Evolutionary conservation across 2,329 filamentous ascomycete species (phyloP).

Genomic region (Fusarium hostae): DNA sequence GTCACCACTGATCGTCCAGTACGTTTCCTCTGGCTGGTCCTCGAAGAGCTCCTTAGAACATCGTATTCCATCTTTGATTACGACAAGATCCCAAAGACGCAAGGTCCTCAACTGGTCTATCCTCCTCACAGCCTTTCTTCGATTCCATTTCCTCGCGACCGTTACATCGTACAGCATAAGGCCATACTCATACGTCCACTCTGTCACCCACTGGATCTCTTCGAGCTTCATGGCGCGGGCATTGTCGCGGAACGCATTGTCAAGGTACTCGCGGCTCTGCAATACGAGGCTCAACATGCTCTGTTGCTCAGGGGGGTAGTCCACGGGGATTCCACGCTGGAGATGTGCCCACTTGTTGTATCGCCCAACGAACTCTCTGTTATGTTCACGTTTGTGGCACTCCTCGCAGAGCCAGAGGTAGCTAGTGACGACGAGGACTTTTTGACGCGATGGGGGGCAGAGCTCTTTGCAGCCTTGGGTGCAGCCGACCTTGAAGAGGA

Average conservation of each 20-base stretch:
- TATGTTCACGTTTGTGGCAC: conserved; percentile 28
- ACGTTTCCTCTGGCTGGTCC: conserved; percentile 15
- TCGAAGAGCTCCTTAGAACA: conserved; percentile 14
- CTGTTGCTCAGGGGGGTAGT: neutral
- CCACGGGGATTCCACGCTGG: neutral
- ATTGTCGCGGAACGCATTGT: neutral
- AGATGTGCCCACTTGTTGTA: conserved; percentile 16
- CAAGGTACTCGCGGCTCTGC: neutral
- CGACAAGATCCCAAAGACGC: conserved; percentile 39
- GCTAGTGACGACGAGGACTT: conserved; percentile 31
- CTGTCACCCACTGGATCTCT: conserved; percentile 43
- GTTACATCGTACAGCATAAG: conserved; percentile 35
- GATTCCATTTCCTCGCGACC: conserved; percentile 3
- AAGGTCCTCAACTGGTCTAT: conserved; percentile 28
- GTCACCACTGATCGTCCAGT: conserved; percentile 26
- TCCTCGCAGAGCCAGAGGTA: conserved; percentile 47
- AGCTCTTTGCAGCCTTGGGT: conserved; percentile 39
- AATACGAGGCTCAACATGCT: neutral
- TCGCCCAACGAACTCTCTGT: conserved; percentile 12
- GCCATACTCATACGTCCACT: conserved; percentile 46
- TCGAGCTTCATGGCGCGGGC: conserved; percentile 28
- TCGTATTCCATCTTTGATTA: conserved; percentile 36
- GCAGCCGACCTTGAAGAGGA: conserved; percentile 46
- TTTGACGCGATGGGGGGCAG: conserved; percentile 36
- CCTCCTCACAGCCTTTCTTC: conserved; percentile 3